Evolutionary conservation across 2,329 filamentous ascomycete species (phyloP).

Genomic region (Arachnomyces sp.): DNA sequence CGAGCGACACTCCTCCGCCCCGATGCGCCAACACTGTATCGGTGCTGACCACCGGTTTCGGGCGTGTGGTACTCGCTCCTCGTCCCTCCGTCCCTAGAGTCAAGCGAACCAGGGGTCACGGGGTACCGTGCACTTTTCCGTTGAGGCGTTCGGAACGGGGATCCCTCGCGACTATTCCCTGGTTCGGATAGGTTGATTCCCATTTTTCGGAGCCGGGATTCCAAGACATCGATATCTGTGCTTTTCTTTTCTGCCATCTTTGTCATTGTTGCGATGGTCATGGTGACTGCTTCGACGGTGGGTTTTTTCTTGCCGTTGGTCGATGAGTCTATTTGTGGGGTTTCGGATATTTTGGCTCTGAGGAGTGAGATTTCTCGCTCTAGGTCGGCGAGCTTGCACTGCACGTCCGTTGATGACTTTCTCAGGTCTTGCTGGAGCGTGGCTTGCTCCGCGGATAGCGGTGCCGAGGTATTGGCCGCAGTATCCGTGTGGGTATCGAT

Average conservation of each 20-base stretch:
- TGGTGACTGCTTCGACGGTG: constrained; percentile 84
- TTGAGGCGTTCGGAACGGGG: constrained; percentile 29
- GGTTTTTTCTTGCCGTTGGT: constrained; percentile 52
- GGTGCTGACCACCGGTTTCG: constrained; percentile 22
- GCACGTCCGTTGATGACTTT: constrained; percentile 63
- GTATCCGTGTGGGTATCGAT: constrained; percentile 62
- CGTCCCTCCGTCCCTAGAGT: constrained; percentile 23
- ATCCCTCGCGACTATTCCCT: constrained; percentile 25
- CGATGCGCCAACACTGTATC: constrained; percentile 26
- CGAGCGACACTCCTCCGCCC: constrained; percentile 25
- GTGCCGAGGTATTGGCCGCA: constrained; percentile 58
- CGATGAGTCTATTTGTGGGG: constrained; percentile 42
- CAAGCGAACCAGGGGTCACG: constrained; percentile 30
- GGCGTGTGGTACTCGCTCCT: constrained; percentile 33
- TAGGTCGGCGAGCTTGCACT: constrained; percentile 64
- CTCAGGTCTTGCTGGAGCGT: constrained; percentile 78
- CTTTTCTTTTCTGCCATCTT: constrained; percentile 84
- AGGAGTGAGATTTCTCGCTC: constrained; percentile 75
- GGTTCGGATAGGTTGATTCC: constrained; percentile 36
- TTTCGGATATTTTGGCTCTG: constrained; percentile 63
- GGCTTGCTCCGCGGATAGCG: constrained; percentile 75
- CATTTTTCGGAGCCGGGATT: constrained; percentile 73
- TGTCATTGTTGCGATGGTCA: constrained; percentile 89
- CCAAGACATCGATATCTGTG: constrained; percentile 81
- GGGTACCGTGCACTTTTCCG: constrained; percentile 28